Conservation (phyloP, 306 rosid genomes). For the Delonix regia region DNA sequence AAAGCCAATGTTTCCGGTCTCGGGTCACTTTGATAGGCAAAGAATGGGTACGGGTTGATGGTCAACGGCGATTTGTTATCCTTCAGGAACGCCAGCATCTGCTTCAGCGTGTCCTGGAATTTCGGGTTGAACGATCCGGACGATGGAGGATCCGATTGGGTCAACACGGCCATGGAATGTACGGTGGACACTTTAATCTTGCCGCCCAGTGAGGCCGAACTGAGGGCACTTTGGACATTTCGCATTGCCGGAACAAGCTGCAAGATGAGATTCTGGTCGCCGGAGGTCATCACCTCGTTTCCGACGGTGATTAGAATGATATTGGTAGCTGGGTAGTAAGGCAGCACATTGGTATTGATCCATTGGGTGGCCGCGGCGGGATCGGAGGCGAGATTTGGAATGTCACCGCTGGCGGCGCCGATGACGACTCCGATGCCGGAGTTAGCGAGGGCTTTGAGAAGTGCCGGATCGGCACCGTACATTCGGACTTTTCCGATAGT, state of each 20-base stretch:
- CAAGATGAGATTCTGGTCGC: conserved; percentile 53
- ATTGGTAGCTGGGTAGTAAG: conserved; percentile 72
- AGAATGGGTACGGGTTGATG: conserved; percentile 85
- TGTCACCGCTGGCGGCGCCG: conserved; percentile 68
- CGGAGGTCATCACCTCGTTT: conserved; percentile 70
- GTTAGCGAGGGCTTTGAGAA: conserved; percentile 63
- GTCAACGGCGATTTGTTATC: conserved; percentile 72
- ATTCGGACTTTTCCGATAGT: conserved; percentile 65
- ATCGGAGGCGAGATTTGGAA: conserved; percentile 67
- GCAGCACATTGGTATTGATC: conserved; percentile 66
- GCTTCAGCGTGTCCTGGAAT: conserved; percentile 44
- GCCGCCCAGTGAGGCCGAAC: conserved; percentile 57
- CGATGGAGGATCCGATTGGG: conserved; percentile 85
- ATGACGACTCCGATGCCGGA: conserved; percentile 69
- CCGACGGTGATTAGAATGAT: conserved; percentile 77
- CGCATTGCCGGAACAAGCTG: conserved; percentile 82
- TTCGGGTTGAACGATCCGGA: conserved; percentile 66
- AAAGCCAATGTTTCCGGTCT: conserved; percentile 84
- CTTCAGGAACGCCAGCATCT: conserved; percentile 53
- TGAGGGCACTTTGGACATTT: conserved; percentile 74
- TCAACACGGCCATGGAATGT: conserved; percentile 76
- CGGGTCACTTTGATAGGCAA: conserved; percentile 81
- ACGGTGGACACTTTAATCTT: conserved; percentile 78
- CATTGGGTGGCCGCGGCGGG: conserved; percentile 69
- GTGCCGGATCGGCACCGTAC: conserved; percentile 67